Evolutionary conservation across 2,329 filamentous ascomycete species (phyloP).

Genomic region (Fragosphaeria purpurea): DNA sequence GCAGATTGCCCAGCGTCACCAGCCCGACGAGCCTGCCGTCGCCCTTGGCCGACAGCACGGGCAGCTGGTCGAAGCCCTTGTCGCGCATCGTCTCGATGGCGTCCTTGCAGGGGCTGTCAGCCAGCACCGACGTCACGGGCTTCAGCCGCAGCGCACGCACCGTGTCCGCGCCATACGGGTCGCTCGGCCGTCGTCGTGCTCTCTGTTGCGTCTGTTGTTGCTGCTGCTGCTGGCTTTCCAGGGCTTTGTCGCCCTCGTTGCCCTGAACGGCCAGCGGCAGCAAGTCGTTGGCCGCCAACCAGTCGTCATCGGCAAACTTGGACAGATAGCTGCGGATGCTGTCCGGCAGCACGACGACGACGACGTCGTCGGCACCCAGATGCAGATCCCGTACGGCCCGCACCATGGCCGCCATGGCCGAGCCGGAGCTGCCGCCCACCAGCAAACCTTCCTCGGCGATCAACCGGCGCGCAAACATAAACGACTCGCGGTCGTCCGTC

Average conservation of each 20-base stretch:
- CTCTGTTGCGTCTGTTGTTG: constrained; percentile 24
- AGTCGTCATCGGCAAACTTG: constrained; percentile 98
- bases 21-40: constrained; percentile 73
- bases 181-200: constrained; percentile 33
- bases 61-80: constrained; percentile 94
- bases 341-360: constrained; percentile 88
- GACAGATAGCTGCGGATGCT: constrained; percentile 95
- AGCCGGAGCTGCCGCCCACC: constrained; percentile 87
- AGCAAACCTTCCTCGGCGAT: constrained; percentile 92
- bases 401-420: constrained; percentile 74
- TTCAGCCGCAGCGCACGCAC: constrained; percentile 79
- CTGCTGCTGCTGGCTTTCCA: constrained; percentile 26
- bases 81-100: constrained; percentile 98
- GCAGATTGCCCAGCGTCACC: constrained; percentile 87
- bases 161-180: constrained; percentile 69
- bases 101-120: constrained; percentile 63
- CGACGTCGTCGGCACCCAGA: constrained; percentile 73
- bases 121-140: constrained; percentile 77
- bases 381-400: constrained; percentile 65
- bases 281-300: constrained; percentile 93
- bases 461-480: constrained; percentile 76
- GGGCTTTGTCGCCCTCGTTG: constrained; percentile 34
- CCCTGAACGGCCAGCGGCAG: constrained; percentile 39
- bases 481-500: constrained; percentile 87
- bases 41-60: constrained; percentile 62